A percentile compares a stretch with the other conserved stretches of the same genome.
Evolutionary conservation across 78 protist species (phyloP).

Genomic region (Andalucia godoyi): DNA sequence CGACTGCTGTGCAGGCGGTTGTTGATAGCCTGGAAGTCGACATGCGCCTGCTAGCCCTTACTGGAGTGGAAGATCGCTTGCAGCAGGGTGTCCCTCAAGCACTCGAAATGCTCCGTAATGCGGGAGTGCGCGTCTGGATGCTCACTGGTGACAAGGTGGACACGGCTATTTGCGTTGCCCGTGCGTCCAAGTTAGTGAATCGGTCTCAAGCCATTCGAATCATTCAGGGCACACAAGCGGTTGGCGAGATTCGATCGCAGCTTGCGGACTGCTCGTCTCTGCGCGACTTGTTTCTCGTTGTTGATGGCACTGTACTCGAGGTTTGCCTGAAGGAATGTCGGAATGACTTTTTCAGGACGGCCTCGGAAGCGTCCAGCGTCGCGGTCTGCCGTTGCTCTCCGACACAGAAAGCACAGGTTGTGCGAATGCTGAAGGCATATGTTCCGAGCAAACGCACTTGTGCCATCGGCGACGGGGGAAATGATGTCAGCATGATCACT

Average conservation of each 20-base stretch:
- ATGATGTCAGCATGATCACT: conserved; percentile 94
- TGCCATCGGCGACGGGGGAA: conserved; percentile 97
- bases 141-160: conserved; percentile 90
- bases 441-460: conserved; percentile 28
- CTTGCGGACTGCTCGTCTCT: conserved; percentile 28
- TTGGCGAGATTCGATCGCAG: neutral
- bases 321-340: conserved; percentile 42
- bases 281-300: conserved; percentile 54
- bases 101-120: conserved; percentile 72
- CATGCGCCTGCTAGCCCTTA: conserved; percentile 58
- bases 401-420: conserved; percentile 84
- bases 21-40: conserved; percentile 43
- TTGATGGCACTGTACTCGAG: conserved; percentile 72
- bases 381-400: conserved; percentile 88
- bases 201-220: conserved; percentile 43
- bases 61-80: conserved; percentile 74
- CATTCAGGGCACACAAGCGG: neutral
- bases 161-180: conserved; percentile 85
- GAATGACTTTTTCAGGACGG: conserved; percentile 46
- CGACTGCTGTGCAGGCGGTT: conserved; percentile 11
- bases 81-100: conserved; percentile 57
- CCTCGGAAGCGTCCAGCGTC: conserved; percentile 73
- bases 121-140: conserved; percentile 88
- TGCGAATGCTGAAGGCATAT: conserved; percentile 44
- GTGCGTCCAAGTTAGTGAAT: conserved; percentile 55